phyloP scores from a whole-genome alignment of 768 basidiomycete species.

The Calvatia gigantea region DNA sequence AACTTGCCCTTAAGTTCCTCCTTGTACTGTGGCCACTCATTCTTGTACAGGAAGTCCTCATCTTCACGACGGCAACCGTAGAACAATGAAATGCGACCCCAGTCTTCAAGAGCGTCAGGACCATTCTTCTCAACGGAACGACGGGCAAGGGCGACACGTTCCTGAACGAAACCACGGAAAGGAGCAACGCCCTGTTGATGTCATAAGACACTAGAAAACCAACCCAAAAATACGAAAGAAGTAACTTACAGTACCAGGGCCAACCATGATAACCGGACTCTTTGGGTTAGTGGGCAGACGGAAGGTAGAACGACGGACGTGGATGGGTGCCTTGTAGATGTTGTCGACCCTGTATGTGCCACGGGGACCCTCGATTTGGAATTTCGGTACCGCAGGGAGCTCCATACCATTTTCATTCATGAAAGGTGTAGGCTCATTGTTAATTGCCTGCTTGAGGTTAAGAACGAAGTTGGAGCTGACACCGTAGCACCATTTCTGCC shows the following conservation, averaged over 20 bases:
- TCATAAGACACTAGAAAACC: constrained; percentile 12
- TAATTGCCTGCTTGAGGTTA: constrained; percentile 80
- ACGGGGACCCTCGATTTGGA: constrained; percentile 89
- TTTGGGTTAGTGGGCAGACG: constrained; percentile 96
- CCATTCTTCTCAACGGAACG: constrained; percentile 96
- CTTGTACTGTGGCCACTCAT: constrained; percentile 90
- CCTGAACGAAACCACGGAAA: constrained; percentile 98
- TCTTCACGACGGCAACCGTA: constrained; percentile 90
- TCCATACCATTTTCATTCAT: constrained; percentile 33
- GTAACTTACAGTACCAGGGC: constrained; percentile 88
- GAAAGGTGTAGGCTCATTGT: constrained; percentile 51
- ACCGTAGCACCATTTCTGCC: constrained; percentile 75
- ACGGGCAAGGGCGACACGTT: constrained; percentile 93
- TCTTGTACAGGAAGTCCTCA: constrained; percentile 91
- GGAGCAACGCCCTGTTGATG: constrained; percentile 86
- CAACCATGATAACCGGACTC: constrained; percentile 98
- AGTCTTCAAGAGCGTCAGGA: constrained; percentile 86
- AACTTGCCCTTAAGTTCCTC: constrained; percentile 92
- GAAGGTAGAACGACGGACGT: constrained; percentile 96
- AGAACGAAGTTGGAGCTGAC: constrained; percentile 94
- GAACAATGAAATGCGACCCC: constrained; percentile 93
- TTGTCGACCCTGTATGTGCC: constrained; percentile 72
- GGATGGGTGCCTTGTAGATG: constrained; percentile 84
- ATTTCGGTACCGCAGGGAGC: constrained; percentile 53
- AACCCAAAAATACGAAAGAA: not conserved